Conservation (phyloP, 768 basidiomycete species). For the Goffeauzyma gilvescens region DNA sequence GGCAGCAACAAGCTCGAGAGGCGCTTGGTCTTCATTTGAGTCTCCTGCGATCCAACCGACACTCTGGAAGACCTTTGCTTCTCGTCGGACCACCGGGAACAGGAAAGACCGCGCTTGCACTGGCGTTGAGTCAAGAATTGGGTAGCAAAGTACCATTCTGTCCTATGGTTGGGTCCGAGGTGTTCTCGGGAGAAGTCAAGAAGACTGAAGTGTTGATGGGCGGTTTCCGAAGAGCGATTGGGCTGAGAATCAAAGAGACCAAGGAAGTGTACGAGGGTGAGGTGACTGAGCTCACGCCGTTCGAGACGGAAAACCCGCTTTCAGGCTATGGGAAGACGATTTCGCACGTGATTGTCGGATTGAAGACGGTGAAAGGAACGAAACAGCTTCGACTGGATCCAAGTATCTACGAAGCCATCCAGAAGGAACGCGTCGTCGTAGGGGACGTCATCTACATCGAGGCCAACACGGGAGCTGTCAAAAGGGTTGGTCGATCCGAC, state of each 20-base stretch:
- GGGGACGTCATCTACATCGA: slow-evolving; percentile 97
- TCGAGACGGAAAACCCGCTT: slow-evolving; percentile 90
- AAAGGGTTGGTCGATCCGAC: slow-evolving; percentile 91
- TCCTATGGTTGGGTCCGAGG: slow-evolving; percentile 95
- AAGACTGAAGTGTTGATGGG: slow-evolving; percentile 97
- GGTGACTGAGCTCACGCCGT: slow-evolving; percentile 87
- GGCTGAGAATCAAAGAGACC: slow-evolving; percentile 93
- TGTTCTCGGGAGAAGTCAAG: slow-evolving; percentile 91
- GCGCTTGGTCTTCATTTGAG: slow-evolving; percentile 29
- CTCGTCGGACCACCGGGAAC: slow-evolving; percentile 93
- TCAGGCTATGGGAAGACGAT: slow-evolving; percentile 97
- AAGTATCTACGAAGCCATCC: slow-evolving; percentile 85
- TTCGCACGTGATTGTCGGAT: slow-evolving; percentile 86
- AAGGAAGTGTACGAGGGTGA: slow-evolving; percentile 98
- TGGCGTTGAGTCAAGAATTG: slow-evolving; percentile 88
- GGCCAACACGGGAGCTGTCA: slow-evolving; percentile 80
- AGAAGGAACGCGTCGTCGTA: slow-evolving; percentile 89
- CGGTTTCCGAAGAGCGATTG: slow-evolving; percentile 83
- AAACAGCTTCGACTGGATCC: slow-evolving; percentile 90
- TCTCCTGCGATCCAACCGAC: slow-evolving; percentile 23
- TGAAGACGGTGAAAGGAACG: slow-evolving; percentile 84
- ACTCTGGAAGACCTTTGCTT: slow-evolving; percentile 70
- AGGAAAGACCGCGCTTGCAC: slow-evolving; percentile 87
- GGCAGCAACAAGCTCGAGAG: slow-evolving; percentile 77
- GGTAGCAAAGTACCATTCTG: slow-evolving; percentile 92